Evolutionary conservation across 768 basidiomycete genomes (phyloP), one percentile per base, ranked within the genome.

Genomic region (Lyophyllum shimeji): DNA sequence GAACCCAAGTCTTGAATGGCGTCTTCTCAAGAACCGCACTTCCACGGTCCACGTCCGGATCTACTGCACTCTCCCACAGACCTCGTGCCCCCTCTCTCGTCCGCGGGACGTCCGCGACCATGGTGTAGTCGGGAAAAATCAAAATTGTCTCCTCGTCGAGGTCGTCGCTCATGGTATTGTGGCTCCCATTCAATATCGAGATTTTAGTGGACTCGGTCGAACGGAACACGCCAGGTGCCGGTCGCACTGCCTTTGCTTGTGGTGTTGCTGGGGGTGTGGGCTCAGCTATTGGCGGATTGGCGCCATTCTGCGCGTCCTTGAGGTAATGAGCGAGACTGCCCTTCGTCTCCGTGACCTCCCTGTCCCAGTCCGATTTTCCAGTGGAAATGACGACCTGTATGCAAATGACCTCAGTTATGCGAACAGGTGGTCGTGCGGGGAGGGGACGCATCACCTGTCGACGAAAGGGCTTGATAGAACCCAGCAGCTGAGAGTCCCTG

Each of bases 61-160:
- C 81, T 8, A 95, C 76, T 1, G 83, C 79, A 24, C 75, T 72
- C 29, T 80, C 72, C 83, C 86, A 93, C 20, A 97, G 73, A 27
- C 79, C 77, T 55, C 83, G 75, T 6, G 94, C 95, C 23, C 90
- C 90, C 1, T 80, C 75, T 13, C 67, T 54, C 0, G 86, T 80
- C 31, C 84, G 76, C 21, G 82, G 81, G 13, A 98, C 85, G 50
- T 87, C 86, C 1, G 84, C 79, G 25, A 95, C 81, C 45, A 94
- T 78, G 61, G 86, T 93, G 76, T 87, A 98, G 71, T 99, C 96
- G 6, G 96, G 96, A 63, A 99, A 84, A 1, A 98, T 82, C 42
- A 99, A 78, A 17, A 95, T 90, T 0, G 90, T 89, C 61, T 95
- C 88, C 50, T 77, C 74, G 47, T 82, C 76, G 33, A 79, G 67